Conservation (phyloP, 148 eudicot species). For the Rhododendron kiyosumense region DNA sequence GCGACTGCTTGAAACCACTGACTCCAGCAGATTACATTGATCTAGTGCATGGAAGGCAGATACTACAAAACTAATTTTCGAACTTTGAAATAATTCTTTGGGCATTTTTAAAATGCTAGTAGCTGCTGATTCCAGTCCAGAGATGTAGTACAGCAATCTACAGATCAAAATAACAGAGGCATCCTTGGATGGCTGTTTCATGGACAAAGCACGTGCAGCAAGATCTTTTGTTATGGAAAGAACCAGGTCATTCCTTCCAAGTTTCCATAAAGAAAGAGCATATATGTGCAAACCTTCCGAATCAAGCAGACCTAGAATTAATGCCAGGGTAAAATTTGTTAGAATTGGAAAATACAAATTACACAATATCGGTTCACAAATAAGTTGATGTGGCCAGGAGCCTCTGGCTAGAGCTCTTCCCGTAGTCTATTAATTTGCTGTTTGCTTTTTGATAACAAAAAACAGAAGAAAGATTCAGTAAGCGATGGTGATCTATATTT, state of each 20-base stretch:
- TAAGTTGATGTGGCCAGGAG: neutral
- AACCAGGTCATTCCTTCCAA: constrained; percentile 66
- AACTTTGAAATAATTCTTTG: constrained; percentile 49
- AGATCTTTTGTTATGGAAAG: constrained; percentile 53
- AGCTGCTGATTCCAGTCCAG: constrained; percentile 59
- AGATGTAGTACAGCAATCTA: constrained; percentile 53
- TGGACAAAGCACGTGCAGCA: constrained; percentile 39
- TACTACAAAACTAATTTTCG: constrained; percentile 73
- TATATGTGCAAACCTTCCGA: constrained; percentile 71
- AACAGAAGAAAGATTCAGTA: neutral
- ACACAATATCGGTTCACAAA: neutral
- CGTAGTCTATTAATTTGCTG: neutral
- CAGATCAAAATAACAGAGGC: constrained; percentile 57
- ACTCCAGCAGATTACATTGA: constrained; percentile 48
- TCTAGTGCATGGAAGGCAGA: constrained; percentile 82
- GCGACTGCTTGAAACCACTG: constrained; percentile 68
- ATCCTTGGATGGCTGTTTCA: constrained; percentile 45
- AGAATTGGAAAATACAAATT: neutral
- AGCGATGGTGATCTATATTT: neutral
- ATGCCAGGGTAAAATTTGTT: neutral
- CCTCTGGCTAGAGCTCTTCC: neutral
- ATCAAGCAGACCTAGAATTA: constrained; percentile 67
- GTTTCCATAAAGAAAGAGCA: constrained; percentile 69
- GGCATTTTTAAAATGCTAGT: constrained; percentile 66
- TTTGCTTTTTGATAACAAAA: neutral